A percentile compares a stretch with the other conserved stretches of the same genome.
Evolutionary conservation across 192 early-diverging fungal species (phyloP).

Genomic region (Spizellomyces punctatus): DNA sequence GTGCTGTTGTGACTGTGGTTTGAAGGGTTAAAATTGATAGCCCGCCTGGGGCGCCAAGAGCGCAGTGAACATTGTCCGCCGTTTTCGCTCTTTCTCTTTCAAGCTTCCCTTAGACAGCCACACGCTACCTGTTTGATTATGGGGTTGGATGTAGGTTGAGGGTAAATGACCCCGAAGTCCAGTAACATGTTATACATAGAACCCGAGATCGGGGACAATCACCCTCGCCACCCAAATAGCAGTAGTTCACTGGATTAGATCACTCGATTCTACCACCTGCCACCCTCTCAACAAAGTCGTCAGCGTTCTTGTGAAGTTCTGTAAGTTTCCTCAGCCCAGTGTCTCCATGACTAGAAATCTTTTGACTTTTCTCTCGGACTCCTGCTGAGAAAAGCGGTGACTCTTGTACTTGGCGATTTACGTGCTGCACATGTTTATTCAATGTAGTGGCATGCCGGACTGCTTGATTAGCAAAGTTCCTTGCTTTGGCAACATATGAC

Average conservation of each 20-base stretch:
- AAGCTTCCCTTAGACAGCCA: no score
- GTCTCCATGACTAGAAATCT: background rate
- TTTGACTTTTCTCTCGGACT: background rate
- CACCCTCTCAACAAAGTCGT: background rate
- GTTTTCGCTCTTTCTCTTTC: no score
- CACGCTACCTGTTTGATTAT: no score
- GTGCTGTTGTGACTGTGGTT: background rate
- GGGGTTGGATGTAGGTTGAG: no score
- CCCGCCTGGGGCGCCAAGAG: background rate
- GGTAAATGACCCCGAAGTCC: no score
- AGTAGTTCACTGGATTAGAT: background rate
- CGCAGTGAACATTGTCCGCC: no score
- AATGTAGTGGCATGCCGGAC: slow-evolving; percentile 2
- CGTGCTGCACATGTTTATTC: background rate
- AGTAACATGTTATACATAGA: no score
- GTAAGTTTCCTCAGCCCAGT: background rate
- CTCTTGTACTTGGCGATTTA: background rate
- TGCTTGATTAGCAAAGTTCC: background rate
- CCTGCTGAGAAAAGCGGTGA: background rate
- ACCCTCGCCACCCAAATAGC: background rate
- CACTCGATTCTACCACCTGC: no score
- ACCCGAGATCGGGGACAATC: no score
- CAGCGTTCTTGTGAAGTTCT: background rate
- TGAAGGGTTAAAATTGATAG: slow-evolving; percentile 1
- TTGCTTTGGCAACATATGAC: background rate